These are phyloP conservation scores for Adansonia rubrostipa DNA, from an alignment of 441 rosid genomes.

Conservation along the genomic window DNA sequence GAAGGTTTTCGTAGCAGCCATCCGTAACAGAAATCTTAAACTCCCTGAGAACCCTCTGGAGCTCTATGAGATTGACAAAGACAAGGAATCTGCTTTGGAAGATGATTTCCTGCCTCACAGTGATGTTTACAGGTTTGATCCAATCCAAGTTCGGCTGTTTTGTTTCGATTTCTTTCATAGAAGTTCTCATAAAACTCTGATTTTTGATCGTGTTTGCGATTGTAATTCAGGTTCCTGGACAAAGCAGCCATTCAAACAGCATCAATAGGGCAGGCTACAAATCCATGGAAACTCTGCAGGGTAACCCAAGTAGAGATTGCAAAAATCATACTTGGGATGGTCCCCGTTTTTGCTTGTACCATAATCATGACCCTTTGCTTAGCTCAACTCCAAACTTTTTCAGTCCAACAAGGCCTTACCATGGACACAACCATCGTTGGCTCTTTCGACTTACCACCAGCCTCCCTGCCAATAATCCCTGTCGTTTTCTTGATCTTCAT, in stretches of 20 bases:
- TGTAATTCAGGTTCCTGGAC: slow-evolving; percentile 50
- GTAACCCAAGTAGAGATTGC: slow-evolving; percentile 69
- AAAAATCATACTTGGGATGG: slow-evolving; percentile 50
- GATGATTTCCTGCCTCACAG: slow-evolving; percentile 53
- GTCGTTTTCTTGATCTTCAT: slow-evolving; percentile 49
- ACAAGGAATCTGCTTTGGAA: slow-evolving; percentile 46
- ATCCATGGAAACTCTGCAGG: slow-evolving; percentile 62
- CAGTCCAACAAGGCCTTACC: slow-evolving; percentile 61
- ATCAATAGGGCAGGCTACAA: slow-evolving; percentile 25
- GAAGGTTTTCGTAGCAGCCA: slow-evolving; percentile 60
- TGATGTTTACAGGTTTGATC: slow-evolving; percentile 46
- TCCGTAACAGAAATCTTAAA: slow-evolving; percentile 50
- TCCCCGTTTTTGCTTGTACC: slow-evolving; percentile 61
- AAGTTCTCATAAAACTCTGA: too few species aligned
- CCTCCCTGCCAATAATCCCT: slow-evolving; percentile 63
- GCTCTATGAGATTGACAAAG: slow-evolving; percentile 50
- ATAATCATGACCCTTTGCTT: slow-evolving; percentile 68
- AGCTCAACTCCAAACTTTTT: slow-evolving; percentile 72
- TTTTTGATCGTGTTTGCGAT: background rate
- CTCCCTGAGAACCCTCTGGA: slow-evolving; percentile 52
- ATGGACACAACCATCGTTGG: slow-evolving; percentile 50
- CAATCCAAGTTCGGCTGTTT: background rate
- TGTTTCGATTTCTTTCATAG: background rate
- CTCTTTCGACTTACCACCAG: slow-evolving; percentile 54
- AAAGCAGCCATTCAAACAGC: slow-evolving; percentile 56